Evolutionary conservation across 2,329 filamentous ascomycete species (phyloP).

Genomic region (Microdochium nivale): DNA sequence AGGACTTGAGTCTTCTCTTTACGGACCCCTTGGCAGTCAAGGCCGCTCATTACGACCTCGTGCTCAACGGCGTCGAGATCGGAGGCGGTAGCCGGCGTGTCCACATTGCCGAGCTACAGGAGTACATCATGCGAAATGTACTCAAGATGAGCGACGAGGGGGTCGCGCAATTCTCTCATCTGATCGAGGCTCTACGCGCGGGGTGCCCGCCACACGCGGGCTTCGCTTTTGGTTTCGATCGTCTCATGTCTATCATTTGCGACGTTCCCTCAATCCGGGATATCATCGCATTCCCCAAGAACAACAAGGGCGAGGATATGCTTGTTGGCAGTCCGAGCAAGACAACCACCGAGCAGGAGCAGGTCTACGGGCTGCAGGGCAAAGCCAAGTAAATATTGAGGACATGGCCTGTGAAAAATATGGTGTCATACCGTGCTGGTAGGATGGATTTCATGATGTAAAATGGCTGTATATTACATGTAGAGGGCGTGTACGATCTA

Average conservation of each 20-base stretch:
- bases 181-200: conserved; percentile 71
- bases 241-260: conserved; percentile 72
- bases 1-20: conserved; percentile 67
- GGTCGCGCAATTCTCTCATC: conserved; percentile 73
- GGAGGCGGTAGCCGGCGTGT: conserved; percentile 92
- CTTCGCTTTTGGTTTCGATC: conserved; percentile 86
- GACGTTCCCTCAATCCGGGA: conserved; percentile 73
- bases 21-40: conserved; percentile 62
- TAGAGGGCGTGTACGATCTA: too few relatives aligned
- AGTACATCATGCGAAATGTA: conserved; percentile 75
- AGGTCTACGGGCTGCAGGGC: conserved; percentile 13
- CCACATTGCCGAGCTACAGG: conserved; percentile 74
- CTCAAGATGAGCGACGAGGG: conserved; percentile 67
- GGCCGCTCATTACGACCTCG: conserved; percentile 91
- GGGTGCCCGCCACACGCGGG: conserved; percentile 95
- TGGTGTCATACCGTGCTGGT: too few relatives aligned
- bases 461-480: too few relatives aligned
- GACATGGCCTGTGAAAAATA: too few relatives aligned
- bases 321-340: conserved; percentile 65
- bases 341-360: conserved; percentile 12
- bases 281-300: conserved; percentile 96
- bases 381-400: neutral
- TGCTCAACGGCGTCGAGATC: conserved; percentile 90
- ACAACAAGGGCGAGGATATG: conserved; percentile 77
- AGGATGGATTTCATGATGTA: too few relatives aligned